These are phyloP conservation scores for Colletotrichum chrysophilum DNA, from an alignment of 2,329 filamentous ascomycete genomes.

Conservation along the genomic window DNA sequence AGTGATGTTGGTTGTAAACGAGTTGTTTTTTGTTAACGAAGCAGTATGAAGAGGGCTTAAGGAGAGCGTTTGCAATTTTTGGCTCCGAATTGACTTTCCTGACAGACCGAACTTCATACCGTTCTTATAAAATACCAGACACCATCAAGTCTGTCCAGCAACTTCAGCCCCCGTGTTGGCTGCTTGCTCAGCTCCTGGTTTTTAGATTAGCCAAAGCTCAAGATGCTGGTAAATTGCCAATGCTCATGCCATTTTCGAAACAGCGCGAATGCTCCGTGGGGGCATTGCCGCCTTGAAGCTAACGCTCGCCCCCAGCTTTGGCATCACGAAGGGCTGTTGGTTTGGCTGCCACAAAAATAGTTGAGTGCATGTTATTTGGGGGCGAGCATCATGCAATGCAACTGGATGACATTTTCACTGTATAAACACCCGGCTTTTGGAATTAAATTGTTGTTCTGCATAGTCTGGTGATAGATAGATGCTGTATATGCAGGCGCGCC, in stretches of 20 bases:
- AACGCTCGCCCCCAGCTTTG: neutral
- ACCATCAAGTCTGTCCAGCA: neutral
- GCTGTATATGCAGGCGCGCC: neutral
- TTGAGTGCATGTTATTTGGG: neutral
- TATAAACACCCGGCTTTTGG: neutral
- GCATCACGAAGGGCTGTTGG: neutral
- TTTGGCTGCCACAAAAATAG: neutral
- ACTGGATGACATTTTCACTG: neutral
- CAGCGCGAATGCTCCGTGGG: neutral
- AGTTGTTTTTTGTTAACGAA: rapidly evolving
- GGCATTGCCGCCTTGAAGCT: rapidly evolving
- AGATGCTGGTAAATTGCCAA: neutral
- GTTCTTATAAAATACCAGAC: neutral
- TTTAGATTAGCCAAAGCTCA: neutral
- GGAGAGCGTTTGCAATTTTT: neutral
- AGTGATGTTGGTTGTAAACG: rapidly evolving
- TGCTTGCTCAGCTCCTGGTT: neutral
- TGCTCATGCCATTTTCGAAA: neutral
- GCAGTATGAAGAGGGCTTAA: neutral
- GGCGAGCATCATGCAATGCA: neutral
- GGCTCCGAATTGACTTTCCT: neutral
- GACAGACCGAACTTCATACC: no score
- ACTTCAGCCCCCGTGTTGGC: neutral
- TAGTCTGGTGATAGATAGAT: no score
- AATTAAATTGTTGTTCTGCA: no score